A percentile compares a stretch with the other conserved stretches of the same genome.
Evolutionary conservation across 768 basidiomycete genomes (phyloP).

Genomic region (Russula lepida): DNA sequence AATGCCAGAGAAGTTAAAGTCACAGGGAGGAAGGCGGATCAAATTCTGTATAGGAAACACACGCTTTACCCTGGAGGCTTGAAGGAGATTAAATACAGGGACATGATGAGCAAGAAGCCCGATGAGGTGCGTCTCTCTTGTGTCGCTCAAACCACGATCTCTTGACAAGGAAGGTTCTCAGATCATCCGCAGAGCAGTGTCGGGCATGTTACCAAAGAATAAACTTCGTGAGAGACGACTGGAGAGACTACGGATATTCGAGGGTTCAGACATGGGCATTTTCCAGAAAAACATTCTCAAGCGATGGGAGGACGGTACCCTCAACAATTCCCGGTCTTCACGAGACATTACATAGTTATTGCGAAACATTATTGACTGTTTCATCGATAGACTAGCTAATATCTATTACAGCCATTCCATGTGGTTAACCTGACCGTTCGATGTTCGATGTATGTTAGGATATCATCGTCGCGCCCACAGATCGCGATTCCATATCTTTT

Average conservation of each 20-base stretch:
- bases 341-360: neutral
- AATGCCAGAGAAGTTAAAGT: slow-evolving; percentile 78
- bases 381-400: neutral
- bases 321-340: slow-evolving; percentile 27
- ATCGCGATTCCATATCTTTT: no score
- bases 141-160: neutral
- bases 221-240: slow-evolving; percentile 84
- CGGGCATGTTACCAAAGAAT: slow-evolving; percentile 99
- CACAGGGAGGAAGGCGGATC: slow-evolving; percentile 82
- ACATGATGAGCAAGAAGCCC: slow-evolving; percentile 77
- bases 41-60: slow-evolving; percentile 83
- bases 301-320: slow-evolving; percentile 77
- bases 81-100: slow-evolving; percentile 80
- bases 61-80: slow-evolving; percentile 90
- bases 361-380: neutral
- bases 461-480: no score
- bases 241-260: slow-evolving; percentile 83
- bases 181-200: slow-evolving; percentile 94
- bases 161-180: slow-evolving; percentile 28
- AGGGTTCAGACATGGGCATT: slow-evolving; percentile 68
- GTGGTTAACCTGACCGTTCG: no score
- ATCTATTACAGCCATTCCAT: no score
- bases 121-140: slow-evolving; percentile 60
- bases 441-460: no score
- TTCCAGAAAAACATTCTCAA: slow-evolving; percentile 69